These are phyloP conservation scores for Pythium insidiosum DNA, from an alignment of 352 stramenopile species.

Conservation along the genomic window DNA sequence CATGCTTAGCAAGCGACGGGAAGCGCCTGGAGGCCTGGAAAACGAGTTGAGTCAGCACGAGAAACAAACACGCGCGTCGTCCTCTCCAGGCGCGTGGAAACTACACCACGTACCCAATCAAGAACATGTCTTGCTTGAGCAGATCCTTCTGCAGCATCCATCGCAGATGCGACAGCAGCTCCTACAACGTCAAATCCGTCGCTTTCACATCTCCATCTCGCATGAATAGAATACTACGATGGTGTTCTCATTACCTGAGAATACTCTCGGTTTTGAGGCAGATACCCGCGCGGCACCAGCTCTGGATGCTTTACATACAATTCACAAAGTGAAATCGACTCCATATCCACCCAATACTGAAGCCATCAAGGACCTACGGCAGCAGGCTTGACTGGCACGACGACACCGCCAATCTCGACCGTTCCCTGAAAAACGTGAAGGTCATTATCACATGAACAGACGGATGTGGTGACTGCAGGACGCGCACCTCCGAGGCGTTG, in stretches of 20 bases:
- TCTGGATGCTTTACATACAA: constrained; percentile 22
- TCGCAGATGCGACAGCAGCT: constrained; percentile 64
- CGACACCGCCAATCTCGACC: constrained; percentile 56
- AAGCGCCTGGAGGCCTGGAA: constrained; percentile 61
- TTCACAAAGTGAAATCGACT: no score
- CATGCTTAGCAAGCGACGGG: constrained; percentile 67
- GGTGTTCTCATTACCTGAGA: no score
- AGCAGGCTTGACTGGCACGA: constrained; percentile 21
- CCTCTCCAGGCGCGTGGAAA: no score
- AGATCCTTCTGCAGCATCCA: constrained; percentile 86
- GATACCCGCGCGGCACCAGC: constrained; percentile 52
- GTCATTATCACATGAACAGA: background rate
- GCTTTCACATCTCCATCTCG: no score
- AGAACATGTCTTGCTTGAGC: constrained; percentile 82
- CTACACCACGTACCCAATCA: constrained; percentile 65
- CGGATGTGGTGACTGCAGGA: no score
- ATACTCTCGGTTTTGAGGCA: constrained; percentile 31
- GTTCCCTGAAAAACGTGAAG: constrained; percentile 16
- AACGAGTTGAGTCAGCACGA: no score
- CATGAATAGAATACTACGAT: no score
- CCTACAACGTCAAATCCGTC: no score
- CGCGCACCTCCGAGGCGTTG: no score
- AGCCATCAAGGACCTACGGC: no score
- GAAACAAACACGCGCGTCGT: no score
- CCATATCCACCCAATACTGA: no score